These are phyloP conservation scores for Pseudonitzschia multistriata DNA, from an alignment of 108 stramenopile genomes.

Conservation along the genomic window DNA sequence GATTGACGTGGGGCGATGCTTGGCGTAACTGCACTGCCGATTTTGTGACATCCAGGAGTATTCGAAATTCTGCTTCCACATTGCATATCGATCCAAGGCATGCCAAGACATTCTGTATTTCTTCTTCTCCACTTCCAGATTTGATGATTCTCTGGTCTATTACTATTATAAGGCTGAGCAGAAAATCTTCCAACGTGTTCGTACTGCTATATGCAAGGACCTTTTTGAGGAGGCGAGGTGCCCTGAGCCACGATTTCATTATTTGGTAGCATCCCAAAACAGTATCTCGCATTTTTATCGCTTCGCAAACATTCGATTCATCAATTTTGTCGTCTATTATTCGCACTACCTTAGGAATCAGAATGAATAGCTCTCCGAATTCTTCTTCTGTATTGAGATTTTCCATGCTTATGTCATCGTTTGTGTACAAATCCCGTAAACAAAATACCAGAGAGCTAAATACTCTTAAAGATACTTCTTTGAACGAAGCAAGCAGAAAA, in stretches of 20 bases:
- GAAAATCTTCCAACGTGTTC: slow-evolving; percentile 2
- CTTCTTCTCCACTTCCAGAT: neutral
- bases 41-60: neutral
- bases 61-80: neutral
- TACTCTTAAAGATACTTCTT: neutral
- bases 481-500: slow-evolving; percentile 5
- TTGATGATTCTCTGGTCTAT: neutral
- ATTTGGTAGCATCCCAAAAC: neutral
- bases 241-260: slow-evolving; percentile 5
- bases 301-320: neutral
- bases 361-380: slow-evolving; percentile 6
- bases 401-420: neutral
- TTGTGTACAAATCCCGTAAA: slow-evolving; percentile 2
- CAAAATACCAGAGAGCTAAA: slow-evolving; percentile 9
- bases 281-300: neutral
- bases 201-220: neutral
- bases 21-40: neutral
- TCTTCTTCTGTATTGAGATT: neutral
- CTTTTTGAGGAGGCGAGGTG: neutral
- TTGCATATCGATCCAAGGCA: neutral
- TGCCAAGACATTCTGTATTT: neutral
- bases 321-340: neutral
- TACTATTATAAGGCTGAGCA: neutral
- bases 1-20: neutral
- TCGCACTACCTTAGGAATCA: neutral